Conservation (phyloP, 768 basidiomycete genomes). For the Kwoniella pini region DNA sequence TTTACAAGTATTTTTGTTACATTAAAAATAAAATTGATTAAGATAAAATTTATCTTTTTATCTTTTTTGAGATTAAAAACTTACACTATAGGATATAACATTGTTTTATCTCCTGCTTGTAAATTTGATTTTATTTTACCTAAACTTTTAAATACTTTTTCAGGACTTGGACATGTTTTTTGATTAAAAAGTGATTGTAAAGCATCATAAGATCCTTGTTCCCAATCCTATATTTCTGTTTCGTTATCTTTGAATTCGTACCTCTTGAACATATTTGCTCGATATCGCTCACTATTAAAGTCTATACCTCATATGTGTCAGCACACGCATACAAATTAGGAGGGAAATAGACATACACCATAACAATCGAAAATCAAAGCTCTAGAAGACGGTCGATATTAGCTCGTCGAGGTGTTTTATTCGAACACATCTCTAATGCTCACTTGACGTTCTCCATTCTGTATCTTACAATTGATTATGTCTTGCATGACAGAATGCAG, state of each 20-base stretch:
- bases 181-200: slow-evolving; percentile 27
- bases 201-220: slow-evolving; percentile 22
- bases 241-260: no score
- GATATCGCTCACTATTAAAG: slow-evolving; percentile 19
- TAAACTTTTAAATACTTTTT: slow-evolving; percentile 16
- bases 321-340: not conserved
- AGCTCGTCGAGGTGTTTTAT: no score
- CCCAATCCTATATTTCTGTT: slow-evolving; percentile 29
- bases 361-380: slow-evolving; percentile 37
- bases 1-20: no score
- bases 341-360: slow-evolving; percentile 20
- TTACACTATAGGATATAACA: slow-evolving; percentile 35
- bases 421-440: not conserved
- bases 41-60: no score
- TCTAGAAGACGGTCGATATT: no score
- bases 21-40: no score
- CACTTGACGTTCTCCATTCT: no score
- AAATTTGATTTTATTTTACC: slow-evolving; percentile 15
- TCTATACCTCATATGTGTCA: no score
- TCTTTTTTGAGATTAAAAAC: no score
- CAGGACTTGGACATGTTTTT: slow-evolving; percentile 26
- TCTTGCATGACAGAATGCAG: no score
- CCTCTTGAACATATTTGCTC: not conserved
- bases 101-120: slow-evolving; percentile 27
- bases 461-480: no score